A percentile compares a stretch with the other conserved stretches of the same genome.
These are phyloP conservation scores for Coemansia interrupta DNA, from an alignment of 192 early-diverging fungal species.

Conservation along the genomic window DNA sequence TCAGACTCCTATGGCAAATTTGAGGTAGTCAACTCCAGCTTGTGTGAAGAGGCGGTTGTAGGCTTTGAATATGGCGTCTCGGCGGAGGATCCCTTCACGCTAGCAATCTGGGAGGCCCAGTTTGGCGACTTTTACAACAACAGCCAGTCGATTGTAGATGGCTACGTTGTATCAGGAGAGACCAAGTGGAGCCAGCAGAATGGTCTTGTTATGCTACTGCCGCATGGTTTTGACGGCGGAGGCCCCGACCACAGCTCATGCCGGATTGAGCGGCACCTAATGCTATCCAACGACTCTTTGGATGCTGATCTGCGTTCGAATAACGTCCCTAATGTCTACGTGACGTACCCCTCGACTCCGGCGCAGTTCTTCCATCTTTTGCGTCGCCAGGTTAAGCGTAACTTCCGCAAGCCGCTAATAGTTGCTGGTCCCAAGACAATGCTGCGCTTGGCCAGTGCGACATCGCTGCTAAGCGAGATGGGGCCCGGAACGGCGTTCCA, in stretches of 20 bases:
- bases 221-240: slow-evolving; percentile 93
- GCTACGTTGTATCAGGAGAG: slow-evolving; percentile 81
- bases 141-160: slow-evolving; percentile 93
- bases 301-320: slow-evolving; percentile 41
- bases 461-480: slow-evolving; percentile 82
- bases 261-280: slow-evolving; percentile 88
- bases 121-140: slow-evolving; percentile 99
- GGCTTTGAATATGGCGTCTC: slow-evolving; percentile 95
- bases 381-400: slow-evolving; percentile 82
- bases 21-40: slow-evolving; percentile 86
- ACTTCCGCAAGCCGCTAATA: slow-evolving; percentile 92
- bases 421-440: slow-evolving; percentile 74
- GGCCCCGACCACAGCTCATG: slow-evolving; percentile 93
- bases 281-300: slow-evolving; percentile 79
- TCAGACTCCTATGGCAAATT: slow-evolving; percentile 51
- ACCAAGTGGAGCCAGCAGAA: slow-evolving; percentile 93
- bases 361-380: slow-evolving; percentile 96
- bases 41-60: slow-evolving; percentile 91
- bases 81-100: slow-evolving; percentile 79
- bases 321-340: slow-evolving; percentile 83
- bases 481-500: slow-evolving; percentile 78
- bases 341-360: slow-evolving; percentile 87
- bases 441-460: slow-evolving; percentile 62
- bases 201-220: slow-evolving; percentile 87
- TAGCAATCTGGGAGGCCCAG: slow-evolving; percentile 98